Evolutionary conservation across 2,329 filamentous ascomycete species (phyloP).

Genomic region (Cephalotrichum gorgonifer): DNA sequence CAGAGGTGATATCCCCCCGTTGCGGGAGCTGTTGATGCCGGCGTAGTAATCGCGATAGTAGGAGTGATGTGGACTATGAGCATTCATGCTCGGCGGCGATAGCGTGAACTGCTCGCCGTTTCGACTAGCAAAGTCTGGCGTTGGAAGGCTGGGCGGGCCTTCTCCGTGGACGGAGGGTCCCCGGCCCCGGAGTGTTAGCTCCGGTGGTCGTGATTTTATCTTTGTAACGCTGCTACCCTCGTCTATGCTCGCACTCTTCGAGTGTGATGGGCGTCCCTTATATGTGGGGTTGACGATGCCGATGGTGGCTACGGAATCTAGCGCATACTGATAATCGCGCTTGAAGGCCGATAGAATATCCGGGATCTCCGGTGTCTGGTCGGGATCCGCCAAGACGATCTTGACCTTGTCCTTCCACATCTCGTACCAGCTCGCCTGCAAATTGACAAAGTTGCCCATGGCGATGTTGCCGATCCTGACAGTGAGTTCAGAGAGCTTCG

Average conservation of each 20-base stretch:
- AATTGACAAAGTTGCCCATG: constrained; percentile 70
- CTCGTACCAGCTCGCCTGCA: constrained; percentile 74
- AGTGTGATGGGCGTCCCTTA: constrained; percentile 47
- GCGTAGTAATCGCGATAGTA: constrained; percentile 46
- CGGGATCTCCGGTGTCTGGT: constrained; percentile 52
- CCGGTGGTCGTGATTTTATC: constrained; percentile 35
- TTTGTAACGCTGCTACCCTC: constrained; percentile 37
- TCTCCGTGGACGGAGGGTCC: constrained; percentile 55
- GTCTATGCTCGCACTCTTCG: constrained; percentile 45
- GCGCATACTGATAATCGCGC: constrained; percentile 66
- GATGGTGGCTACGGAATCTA: constrained; percentile 60
- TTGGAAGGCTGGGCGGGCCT: constrained; percentile 48
- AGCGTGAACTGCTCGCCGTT: constrained; percentile 57
- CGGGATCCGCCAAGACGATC: constrained; percentile 55
- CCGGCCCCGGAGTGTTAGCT: constrained; percentile 41
- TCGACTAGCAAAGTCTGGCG: constrained; percentile 55
- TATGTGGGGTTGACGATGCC: constrained; percentile 69
- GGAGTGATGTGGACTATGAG: constrained; percentile 42
- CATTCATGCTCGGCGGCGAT: constrained; percentile 37
- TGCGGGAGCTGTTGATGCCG: constrained; percentile 14
- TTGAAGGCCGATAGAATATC: constrained; percentile 72
- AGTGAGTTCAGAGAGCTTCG: constrained; percentile 70
- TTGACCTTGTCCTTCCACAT: constrained; percentile 79
- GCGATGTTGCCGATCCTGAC: constrained; percentile 77
- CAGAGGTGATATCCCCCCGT: constrained; percentile 33